phyloP scores from a whole-genome alignment of 257 asterid species.

The Mentha longifolia region DNA sequence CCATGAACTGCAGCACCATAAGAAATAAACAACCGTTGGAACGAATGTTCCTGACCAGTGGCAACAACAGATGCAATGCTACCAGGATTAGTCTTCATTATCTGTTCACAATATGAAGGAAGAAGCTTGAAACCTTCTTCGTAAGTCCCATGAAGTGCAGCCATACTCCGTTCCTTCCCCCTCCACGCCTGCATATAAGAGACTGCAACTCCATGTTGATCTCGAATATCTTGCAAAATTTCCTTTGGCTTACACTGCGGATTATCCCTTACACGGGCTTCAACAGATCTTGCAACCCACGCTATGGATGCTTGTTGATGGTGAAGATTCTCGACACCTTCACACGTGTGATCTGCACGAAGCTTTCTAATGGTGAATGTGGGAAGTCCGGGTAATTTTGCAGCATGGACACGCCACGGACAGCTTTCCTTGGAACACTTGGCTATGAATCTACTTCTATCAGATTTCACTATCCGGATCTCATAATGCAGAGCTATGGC shows the following conservation, averaged over 20 bases:
- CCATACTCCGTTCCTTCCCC: constrained; percentile 97
- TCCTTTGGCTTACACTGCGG: constrained; percentile 95
- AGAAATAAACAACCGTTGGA: constrained; percentile 80
- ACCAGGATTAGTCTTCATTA: constrained; percentile 91
- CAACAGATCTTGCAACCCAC: constrained; percentile 97
- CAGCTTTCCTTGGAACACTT: constrained; percentile 97
- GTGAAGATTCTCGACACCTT: constrained; percentile 86
- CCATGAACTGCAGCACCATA: constrained; percentile 88
- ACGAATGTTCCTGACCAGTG: constrained; percentile 78
- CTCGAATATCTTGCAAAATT: constrained; percentile 82
- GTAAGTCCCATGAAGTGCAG: constrained; percentile 93
- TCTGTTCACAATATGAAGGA: constrained; percentile 90
- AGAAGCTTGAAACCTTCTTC: constrained; percentile 91
- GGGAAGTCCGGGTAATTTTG: constrained; percentile 86
- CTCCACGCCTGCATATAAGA: constrained; percentile 98
- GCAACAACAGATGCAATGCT: constrained; percentile 81
- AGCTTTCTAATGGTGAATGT: constrained; percentile 87
- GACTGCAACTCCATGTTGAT: constrained; percentile 95
- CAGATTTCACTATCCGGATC: constrained; percentile 90
- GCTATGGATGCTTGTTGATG: constrained; percentile 97
- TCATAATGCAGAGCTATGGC: constrained; percentile 88
- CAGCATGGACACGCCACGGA: constrained; percentile 95
- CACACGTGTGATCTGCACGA: constrained; percentile 84
- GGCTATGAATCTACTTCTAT: constrained; percentile 93
- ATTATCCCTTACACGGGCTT: constrained; percentile 78